phyloP scores from a whole-genome alignment of 805 yeast genomes.

The Myxozyma udenii region DNA sequence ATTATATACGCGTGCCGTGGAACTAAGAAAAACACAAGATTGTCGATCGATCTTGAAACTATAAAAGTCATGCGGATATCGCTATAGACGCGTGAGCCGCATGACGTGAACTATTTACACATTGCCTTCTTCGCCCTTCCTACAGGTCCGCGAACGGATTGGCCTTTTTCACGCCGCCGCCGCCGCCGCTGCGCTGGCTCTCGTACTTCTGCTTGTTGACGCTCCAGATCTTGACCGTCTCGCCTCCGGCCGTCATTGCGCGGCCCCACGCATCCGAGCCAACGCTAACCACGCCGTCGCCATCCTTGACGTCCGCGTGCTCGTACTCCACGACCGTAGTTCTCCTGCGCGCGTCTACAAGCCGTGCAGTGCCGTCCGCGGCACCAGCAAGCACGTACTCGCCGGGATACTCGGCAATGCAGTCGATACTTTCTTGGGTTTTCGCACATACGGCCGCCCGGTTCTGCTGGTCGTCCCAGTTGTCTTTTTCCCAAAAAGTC shows the following conservation, averaged over 20 bases:
- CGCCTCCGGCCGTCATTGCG: constrained; percentile 80
- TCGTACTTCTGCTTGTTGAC: constrained; percentile 13
- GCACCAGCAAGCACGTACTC: constrained; percentile 49
- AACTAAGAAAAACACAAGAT: no score
- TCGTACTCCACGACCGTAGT: constrained; percentile 60
- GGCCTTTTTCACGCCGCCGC: background rate
- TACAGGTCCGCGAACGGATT: background rate
- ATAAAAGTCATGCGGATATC: no score
- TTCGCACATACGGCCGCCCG: constrained; percentile 58
- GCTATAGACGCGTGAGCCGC: no score
- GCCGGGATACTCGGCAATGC: constrained; percentile 48
- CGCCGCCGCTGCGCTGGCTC: background rate
- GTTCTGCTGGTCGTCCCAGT: constrained; percentile 64
- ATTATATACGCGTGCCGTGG: no score
- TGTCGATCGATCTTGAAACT: no score
- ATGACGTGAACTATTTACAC: no score
- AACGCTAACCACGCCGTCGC: constrained; percentile 71
- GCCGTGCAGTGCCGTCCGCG: constrained; percentile 68
- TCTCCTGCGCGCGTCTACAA: constrained; percentile 64
- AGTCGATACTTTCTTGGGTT: constrained; percentile 61
- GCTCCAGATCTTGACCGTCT: constrained; percentile 73
- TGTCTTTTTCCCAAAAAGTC: constrained; percentile 78
- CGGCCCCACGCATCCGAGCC: constrained; percentile 82
- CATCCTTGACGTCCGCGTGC: constrained; percentile 60
- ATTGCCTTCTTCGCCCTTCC: background rate